Evolutionary conservation across 1,284 basidiomycete genomes (phyloP).

Genomic region (Microbotryum scabiosae): DNA sequence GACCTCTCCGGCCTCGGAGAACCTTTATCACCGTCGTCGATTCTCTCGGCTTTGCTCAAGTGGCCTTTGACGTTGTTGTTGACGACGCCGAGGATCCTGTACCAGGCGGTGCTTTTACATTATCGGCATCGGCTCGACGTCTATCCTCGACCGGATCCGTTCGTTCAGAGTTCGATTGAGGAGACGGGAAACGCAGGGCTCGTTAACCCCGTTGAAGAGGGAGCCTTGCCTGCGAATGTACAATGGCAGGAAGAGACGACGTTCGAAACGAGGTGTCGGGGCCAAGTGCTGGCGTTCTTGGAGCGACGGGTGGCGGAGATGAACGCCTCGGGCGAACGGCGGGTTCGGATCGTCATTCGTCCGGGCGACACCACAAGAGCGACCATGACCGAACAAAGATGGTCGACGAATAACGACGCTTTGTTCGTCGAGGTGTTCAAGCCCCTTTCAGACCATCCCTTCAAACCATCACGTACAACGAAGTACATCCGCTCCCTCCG

Average conservation of each 20-base stretch:
- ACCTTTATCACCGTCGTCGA: slow-evolving; percentile 45
- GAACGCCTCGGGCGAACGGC: background rate
- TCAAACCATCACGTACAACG: slow-evolving; percentile 18
- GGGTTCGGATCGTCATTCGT: slow-evolving; percentile 42
- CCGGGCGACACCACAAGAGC: slow-evolving; percentile 41
- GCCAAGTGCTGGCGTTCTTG: slow-evolving; percentile 42
- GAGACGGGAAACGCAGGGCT: slow-evolving; percentile 29
- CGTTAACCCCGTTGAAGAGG: slow-evolving; percentile 23
- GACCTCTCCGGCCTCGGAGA: slow-evolving; percentile 39
- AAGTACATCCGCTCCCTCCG: slow-evolving; percentile 16
- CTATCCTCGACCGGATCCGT: slow-evolving; percentile 57
- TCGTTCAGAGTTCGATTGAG: slow-evolving; percentile 37
- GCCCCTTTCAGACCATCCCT: background rate
- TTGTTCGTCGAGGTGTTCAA: slow-evolving; percentile 46
- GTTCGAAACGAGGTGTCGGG: slow-evolving; percentile 45
- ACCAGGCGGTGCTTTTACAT: slow-evolving; percentile 59
- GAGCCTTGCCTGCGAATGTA: slow-evolving; percentile 42
- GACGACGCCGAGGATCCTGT: slow-evolving; percentile 56
- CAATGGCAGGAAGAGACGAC: slow-evolving; percentile 46
- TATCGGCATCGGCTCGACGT: slow-evolving; percentile 56
- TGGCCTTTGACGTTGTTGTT: slow-evolving; percentile 55
- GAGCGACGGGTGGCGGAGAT: slow-evolving; percentile 39
- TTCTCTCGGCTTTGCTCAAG: slow-evolving; percentile 46
- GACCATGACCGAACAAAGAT: slow-evolving; percentile 32
- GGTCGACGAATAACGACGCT: slow-evolving; percentile 38